Base-by-base conservation (phyloP, 2,329 filamentous ascomycete genomes). In the Botrytis tulipae region DNA sequence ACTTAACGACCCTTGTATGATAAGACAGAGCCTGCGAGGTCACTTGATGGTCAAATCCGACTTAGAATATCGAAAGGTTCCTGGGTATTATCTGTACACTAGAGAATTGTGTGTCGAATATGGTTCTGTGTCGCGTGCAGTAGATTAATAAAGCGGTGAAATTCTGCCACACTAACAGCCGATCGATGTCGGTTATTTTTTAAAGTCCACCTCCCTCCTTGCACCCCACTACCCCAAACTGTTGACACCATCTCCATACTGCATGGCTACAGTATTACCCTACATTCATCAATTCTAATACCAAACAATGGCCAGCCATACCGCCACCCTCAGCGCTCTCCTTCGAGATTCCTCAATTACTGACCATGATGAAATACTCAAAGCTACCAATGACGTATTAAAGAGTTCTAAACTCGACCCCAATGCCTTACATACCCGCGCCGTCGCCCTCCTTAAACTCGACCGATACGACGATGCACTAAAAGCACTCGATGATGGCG, bases 401-500 rank as follows among this genome's bases (percentile, higher is more conserved):
- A 89, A 89, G 78, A 86, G 87, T 73, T 87, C 90, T 77, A 91
- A 90, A 80, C 81, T 81, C 71, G 87, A 87, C 62, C 75, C 82
- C 46, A 84, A 88, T 59, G 90, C 91, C 71, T 90, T 91, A 54
- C 90, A 91, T 81, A 91, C 90, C 51, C 91, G 91, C 75, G 87
- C 92, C 22, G 87, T 95, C 62, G 92, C 93, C 35, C 87, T 96
- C 32, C 86, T 96, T 76, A 94, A 94, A 81, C 88, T 96, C 78
- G 93, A 96, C 82, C 91, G 93, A 74, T 96, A 92, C 82, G 89
- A 92, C 73, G 93, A 96, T 82, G 92, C 92, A 63, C 84, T 94
- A 66, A 89, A 89, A 74, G 87, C 89, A 72, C 87, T 95, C 74
- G 87, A 90, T 74, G 88, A 90, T 51, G 89, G 86, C 29, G 89